Conservation (phyloP, 2,329 filamentous ascomycete genomes). For the Microcyclospora tardicrescens region DNA sequence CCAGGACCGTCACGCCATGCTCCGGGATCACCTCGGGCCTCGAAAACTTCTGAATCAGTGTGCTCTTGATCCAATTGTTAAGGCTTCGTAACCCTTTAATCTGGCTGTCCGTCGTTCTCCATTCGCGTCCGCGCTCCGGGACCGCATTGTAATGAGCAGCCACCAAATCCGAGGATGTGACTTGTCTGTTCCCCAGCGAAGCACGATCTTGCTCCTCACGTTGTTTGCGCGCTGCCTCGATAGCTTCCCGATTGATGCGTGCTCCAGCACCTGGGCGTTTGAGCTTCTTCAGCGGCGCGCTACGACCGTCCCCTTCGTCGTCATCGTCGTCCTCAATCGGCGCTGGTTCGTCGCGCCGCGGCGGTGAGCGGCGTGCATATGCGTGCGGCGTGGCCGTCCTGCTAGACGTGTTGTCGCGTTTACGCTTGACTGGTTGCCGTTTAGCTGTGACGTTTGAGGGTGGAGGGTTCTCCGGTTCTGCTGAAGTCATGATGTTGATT, state of each 20-base stretch:
- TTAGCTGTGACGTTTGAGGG: slow-evolving; percentile 11
- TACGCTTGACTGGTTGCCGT: slow-evolving; percentile 14
- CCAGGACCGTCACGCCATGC: slow-evolving; percentile 66
- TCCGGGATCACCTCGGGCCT: slow-evolving; percentile 29
- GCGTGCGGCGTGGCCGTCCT: slow-evolving; percentile 19
- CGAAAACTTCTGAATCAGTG: slow-evolving; percentile 91
- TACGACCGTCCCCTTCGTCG: slow-evolving; percentile 14
- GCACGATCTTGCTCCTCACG: slow-evolving; percentile 31
- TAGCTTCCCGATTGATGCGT: slow-evolving; percentile 56
- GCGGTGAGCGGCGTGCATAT: slow-evolving; percentile 21
- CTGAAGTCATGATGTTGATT: slow-evolving; percentile 7
- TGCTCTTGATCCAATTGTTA: slow-evolving; percentile 99
- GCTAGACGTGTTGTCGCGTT: slow-evolving; percentile 17
- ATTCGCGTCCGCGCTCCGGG: slow-evolving; percentile 82
- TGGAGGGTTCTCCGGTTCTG: slow-evolving; percentile 7
- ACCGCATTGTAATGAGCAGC: slow-evolving; percentile 93
- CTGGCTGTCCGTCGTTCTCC: slow-evolving; percentile 83
- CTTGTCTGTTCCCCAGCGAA: slow-evolving; percentile 47
- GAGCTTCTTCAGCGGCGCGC: slow-evolving; percentile 23
- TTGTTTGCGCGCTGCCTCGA: slow-evolving; percentile 31
- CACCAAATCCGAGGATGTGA: slow-evolving; percentile 53
- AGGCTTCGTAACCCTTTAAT: slow-evolving; percentile 91
- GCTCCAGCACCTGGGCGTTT: slow-evolving; percentile 26
- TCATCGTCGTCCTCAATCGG: slow-evolving; percentile 5
- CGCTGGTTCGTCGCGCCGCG: slow-evolving; percentile 9